phyloP scores from a whole-genome alignment of 2,329 filamentous ascomycete genomes.

The Madurella mycetomatis region DNA sequence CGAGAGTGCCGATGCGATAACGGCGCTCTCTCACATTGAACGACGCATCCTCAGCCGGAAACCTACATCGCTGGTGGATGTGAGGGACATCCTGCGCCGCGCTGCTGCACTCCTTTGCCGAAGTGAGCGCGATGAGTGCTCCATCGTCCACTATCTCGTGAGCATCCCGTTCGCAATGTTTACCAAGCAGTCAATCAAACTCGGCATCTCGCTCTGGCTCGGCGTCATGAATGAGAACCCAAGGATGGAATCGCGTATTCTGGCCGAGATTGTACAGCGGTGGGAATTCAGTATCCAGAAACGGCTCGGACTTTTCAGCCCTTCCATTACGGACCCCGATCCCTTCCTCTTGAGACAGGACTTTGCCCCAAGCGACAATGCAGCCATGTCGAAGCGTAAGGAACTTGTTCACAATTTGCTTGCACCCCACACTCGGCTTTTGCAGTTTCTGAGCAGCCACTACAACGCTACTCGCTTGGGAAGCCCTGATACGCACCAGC shows the following conservation, averaged over 20 bases:
- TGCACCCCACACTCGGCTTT: conserved; percentile 75
- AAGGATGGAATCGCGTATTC: conserved; percentile 75
- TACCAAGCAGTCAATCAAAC: conserved; percentile 90
- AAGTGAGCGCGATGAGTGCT: conserved; percentile 67
- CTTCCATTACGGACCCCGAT: conserved; percentile 66
- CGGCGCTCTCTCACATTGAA: conserved; percentile 69
- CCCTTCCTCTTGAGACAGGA: conserved; percentile 90
- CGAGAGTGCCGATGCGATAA: conserved; percentile 56
- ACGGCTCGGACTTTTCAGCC: conserved; percentile 76
- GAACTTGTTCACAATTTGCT: conserved; percentile 77
- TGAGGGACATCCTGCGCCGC: conserved; percentile 76
- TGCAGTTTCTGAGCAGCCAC: conserved; percentile 90
- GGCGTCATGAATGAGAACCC: conserved; percentile 97
- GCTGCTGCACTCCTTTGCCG: conserved; percentile 84
- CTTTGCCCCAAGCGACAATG: conserved; percentile 84
- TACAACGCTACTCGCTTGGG: conserved; percentile 90
- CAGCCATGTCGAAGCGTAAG: conserved; percentile 67
- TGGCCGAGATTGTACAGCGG: conserved; percentile 81
- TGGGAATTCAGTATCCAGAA: conserved; percentile 83
- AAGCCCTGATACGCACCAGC: conserved; percentile 72
- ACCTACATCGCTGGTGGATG: conserved; percentile 65
- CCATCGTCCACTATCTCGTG: conserved; percentile 82
- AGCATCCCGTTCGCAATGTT: conserved; percentile 90
- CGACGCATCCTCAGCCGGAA: conserved; percentile 64
- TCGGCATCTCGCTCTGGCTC: conserved; percentile 93